Evolutionary conservation across 164 flowering plant genomes (phyloP).

Genomic region (Magnolia sinica): DNA sequence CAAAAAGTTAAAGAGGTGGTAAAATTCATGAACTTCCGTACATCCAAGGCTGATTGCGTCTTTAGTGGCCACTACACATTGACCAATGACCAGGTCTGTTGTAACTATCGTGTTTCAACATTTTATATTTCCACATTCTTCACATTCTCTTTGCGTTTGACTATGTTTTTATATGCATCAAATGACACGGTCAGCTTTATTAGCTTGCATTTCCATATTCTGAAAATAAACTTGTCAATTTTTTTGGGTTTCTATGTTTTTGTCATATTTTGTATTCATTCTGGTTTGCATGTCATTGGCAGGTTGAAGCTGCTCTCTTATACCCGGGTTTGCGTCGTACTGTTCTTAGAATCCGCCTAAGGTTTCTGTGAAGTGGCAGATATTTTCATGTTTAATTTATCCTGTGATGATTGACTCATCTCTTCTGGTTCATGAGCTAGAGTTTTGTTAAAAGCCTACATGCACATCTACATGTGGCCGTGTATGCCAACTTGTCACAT

Average conservation of each 20-base stretch:
- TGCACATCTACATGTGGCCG: background rate
- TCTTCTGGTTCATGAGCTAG: background rate
- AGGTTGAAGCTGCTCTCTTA: slow-evolving; percentile 91
- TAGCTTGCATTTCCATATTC: background rate
- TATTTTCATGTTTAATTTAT: background rate
- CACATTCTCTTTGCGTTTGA: background rate
- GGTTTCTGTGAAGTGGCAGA: slow-evolving; percentile 35
- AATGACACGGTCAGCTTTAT: background rate
- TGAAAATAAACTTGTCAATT: background rate
- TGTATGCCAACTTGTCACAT: background rate
- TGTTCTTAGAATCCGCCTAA: slow-evolving; percentile 77
- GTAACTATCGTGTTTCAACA: background rate
- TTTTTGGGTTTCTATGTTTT: background rate
- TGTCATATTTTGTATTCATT: background rate
- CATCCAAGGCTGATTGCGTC: slow-evolving; percentile 61
- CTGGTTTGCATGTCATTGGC: slow-evolving; percentile 17
- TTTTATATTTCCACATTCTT: background rate
- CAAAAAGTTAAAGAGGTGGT: slow-evolving; percentile 84
- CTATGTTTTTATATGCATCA: background rate
- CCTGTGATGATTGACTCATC: background rate
- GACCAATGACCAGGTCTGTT: slow-evolving; percentile 73
- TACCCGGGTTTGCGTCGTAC: slow-evolving; percentile 95
- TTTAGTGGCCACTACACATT: slow-evolving; percentile 75
- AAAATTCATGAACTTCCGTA: slow-evolving; percentile 72
- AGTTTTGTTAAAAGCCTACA: background rate